Conservation (phyloP, 1,284 basidiomycete species). For the Omphalotus olearius region DNA sequence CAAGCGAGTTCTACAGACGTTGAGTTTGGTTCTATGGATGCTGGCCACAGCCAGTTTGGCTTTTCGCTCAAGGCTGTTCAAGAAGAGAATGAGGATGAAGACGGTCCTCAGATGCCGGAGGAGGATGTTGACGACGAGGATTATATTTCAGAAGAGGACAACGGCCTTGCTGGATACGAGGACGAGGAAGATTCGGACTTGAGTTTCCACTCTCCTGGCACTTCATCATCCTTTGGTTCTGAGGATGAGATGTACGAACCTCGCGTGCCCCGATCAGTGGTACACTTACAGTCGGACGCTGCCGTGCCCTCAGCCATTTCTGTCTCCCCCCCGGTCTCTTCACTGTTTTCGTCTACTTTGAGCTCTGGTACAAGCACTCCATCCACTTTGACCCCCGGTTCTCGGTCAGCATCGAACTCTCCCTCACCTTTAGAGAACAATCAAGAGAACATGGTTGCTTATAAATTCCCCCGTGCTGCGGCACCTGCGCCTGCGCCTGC, state of each 20-base stretch:
- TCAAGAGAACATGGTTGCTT: constrained; percentile 4
- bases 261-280: constrained; percentile 27
- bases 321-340: constrained; percentile 7
- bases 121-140: constrained; percentile 37
- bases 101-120: constrained; percentile 21
- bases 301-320: constrained; percentile 21
- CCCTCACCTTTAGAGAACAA: constrained; percentile 1
- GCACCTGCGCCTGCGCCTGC: constrained; percentile 12
- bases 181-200: constrained; percentile 58
- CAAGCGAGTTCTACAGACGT: constrained; percentile 59
- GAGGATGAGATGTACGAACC: constrained; percentile 36
- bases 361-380: constrained; percentile 3
- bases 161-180: constrained; percentile 61
- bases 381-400: constrained; percentile 5
- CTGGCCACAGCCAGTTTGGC: constrained; percentile 31
- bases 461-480: constrained; percentile 8
- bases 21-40: constrained; percentile 49
- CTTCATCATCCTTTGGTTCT: constrained; percentile 57
- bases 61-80: constrained; percentile 51
- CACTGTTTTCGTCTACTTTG: not conserved
- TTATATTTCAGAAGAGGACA: constrained; percentile 38
- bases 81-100: constrained; percentile 32
- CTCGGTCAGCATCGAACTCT: constrained; percentile 3
- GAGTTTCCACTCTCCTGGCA: constrained; percentile 34
- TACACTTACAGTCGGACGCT: constrained; percentile 26